Conservation (phyloP, 768 basidiomycete genomes). For the Termitomyces sp. region DNA sequence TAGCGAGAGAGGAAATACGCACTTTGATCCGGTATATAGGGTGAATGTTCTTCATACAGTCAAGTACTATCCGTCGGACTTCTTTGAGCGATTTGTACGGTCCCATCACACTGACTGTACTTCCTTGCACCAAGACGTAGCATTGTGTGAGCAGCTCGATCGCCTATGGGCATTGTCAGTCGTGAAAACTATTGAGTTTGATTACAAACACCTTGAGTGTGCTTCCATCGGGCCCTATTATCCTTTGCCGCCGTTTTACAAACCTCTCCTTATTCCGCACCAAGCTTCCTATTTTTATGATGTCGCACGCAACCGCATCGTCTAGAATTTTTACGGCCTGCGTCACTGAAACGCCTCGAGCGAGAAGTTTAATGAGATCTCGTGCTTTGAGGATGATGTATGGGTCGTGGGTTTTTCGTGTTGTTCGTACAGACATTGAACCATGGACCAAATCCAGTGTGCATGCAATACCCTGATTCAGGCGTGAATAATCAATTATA, state of each 20-base stretch:
- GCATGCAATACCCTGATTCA: slow-evolving; percentile 74
- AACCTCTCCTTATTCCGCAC: slow-evolving; percentile 96
- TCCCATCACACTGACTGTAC: slow-evolving; percentile 97
- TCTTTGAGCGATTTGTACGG: slow-evolving; percentile 94
- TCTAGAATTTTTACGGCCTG: slow-evolving; percentile 90
- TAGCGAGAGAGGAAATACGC: slow-evolving; percentile 1
- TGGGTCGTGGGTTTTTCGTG: slow-evolving; percentile 95
- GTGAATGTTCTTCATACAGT: slow-evolving; percentile 99
- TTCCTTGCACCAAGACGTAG: slow-evolving; percentile 97
- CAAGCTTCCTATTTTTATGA: slow-evolving; percentile 95
- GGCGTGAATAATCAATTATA: background rate
- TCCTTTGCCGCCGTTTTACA: slow-evolving; percentile 92
- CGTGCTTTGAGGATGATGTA: slow-evolving; percentile 95
- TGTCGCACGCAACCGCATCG: slow-evolving; percentile 89
- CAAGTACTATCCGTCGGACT: slow-evolving; percentile 91
- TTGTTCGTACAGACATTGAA: slow-evolving; percentile 96
- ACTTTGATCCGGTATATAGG: slow-evolving; percentile 99
- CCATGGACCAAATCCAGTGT: slow-evolving; percentile 94
- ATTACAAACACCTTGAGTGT: slow-evolving; percentile 78
- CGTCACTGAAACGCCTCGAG: slow-evolving; percentile 81
- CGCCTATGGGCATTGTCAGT: slow-evolving; percentile 49
- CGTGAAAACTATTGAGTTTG: background rate
- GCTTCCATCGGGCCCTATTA: slow-evolving; percentile 96
- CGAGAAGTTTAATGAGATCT: slow-evolving; percentile 92
- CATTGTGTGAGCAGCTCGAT: slow-evolving; percentile 96